Base-by-base conservation (phyloP, 2,329 filamentous ascomycete species). In the Shiraia sp. region DNA sequence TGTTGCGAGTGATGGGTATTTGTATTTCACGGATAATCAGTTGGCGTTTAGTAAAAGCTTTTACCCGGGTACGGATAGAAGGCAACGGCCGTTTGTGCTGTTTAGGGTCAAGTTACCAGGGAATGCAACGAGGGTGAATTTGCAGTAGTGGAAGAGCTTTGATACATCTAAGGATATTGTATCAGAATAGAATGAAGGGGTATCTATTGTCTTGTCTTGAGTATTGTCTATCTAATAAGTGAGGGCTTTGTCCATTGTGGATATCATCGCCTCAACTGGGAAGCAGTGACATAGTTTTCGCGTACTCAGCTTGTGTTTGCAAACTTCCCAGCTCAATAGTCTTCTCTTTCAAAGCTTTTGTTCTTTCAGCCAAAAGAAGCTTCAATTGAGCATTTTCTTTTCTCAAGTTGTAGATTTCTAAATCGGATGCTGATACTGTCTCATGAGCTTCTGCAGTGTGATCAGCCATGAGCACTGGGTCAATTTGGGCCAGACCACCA, bases 1-100 rank as follows among this genome's bases (percentile, higher is more conserved):
- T 3, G 63, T 70, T 3, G 69, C 62, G 2, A 65, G 62, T 3
- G 73, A 79, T 51, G 75, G 76, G 0, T 76, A 78, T 49, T 51
- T 79, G 2, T 79, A 80, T 53, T 79, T 79, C 47, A 80, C 75
- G 0, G 72, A 72, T 26, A 80, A 80, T 40, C 76, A 79, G 61
- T 62, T 79, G 13, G 65, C 60, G 3, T 68, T 71, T 23, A 55
- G 59, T 3, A 48, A 62, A 19, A 50, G 49, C 2, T 69, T 68
- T 38, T 72, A 69, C 28, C 69, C 71, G 1, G 74, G 74, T 1
- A 71, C 62, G 4, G 74, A 78, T 42, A 53, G 70, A 32, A 61
- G 72, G 29, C 57, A 67, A 36, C 68, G 68, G 47, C 74, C 75
- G 5, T 77, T 72, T 56, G 66, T 64, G 14, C 51, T 76, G 23